phyloP scores from a whole-genome alignment of 805 yeast species.

The Ogataea thermomethanolica region DNA sequence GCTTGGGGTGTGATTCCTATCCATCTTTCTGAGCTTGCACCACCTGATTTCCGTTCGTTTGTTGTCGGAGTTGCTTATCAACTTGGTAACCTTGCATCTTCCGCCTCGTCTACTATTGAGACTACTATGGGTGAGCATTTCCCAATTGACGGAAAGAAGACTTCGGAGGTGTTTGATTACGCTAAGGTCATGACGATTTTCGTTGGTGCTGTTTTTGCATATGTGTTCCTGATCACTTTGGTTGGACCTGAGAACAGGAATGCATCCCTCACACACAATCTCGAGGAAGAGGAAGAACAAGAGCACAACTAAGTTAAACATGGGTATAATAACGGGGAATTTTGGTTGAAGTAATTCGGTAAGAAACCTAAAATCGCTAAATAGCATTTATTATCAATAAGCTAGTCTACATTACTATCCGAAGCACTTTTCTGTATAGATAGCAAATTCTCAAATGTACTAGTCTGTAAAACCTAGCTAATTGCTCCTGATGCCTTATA shows the following conservation, averaged over 20 bases:
- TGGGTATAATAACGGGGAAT: not conserved
- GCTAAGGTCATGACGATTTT: conserved; percentile 65
- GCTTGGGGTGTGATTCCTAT: conserved; percentile 68
- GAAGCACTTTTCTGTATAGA: no score
- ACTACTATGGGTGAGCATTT: conserved; percentile 57
- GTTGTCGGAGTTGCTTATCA: conserved; percentile 64
- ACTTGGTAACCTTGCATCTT: conserved; percentile 63
- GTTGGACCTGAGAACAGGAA: conserved; percentile 59
- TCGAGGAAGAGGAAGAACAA: conserved; percentile 15
- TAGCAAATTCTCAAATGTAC: no score
- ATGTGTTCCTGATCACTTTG: conserved; percentile 45
- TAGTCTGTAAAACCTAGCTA: not conserved
- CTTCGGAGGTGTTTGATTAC: conserved; percentile 35
- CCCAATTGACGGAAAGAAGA: conserved; percentile 28
- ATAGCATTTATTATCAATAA: no score
- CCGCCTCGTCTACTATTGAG: conserved; percentile 69
- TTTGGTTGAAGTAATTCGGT: no score
- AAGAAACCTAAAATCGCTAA: no score
- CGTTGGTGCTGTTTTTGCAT: conserved; percentile 59
- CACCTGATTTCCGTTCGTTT: conserved; percentile 60
- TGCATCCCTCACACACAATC: conserved; percentile 19
- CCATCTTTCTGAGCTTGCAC: conserved; percentile 58
- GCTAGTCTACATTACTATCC: no score
- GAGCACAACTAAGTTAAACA: not conserved
- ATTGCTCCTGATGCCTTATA: conserved; percentile 5